Conservation (phyloP, 208 protist genomes). For the Acanthamoeba rhysodes region DNA sequence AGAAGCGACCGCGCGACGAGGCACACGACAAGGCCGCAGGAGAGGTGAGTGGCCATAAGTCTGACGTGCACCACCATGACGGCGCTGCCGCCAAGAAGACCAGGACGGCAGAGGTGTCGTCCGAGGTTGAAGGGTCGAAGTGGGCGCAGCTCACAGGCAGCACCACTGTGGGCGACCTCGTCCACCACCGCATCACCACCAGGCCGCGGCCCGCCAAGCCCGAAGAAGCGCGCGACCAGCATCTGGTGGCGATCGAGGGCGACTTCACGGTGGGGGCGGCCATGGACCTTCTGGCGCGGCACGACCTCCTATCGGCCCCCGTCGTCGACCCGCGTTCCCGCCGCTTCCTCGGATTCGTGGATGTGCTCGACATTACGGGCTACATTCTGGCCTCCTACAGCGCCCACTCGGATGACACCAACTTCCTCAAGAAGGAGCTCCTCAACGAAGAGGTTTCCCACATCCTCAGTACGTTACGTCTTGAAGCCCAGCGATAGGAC, state of each 20-base stretch:
- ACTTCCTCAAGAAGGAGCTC: conserved; percentile 56
- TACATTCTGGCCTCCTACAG: conserved; percentile 37
- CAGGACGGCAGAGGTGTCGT: neutral
- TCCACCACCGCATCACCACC: neutral
- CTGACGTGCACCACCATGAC: neutral
- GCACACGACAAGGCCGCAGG: neutral
- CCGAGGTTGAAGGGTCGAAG: neutral
- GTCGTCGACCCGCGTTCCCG: neutral
- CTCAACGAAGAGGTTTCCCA: conserved; percentile 45
- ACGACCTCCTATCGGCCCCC: conserved; percentile 48
- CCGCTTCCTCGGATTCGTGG: conserved; percentile 11
- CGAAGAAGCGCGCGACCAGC: neutral
- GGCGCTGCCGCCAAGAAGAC: neutral
- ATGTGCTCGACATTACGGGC: conserved; percentile 52
- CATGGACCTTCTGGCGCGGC: neutral
- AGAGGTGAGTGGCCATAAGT: too few species aligned
- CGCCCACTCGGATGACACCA: conserved; percentile 11
- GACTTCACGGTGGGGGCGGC: conserved; percentile 22
- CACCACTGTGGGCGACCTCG: neutral
- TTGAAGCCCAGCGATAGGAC: too few species aligned
- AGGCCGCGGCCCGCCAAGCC: neutral
- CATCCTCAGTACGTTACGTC: conserved; percentile 62
- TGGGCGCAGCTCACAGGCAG: neutral
- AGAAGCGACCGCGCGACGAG: neutral
- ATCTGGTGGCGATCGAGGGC: neutral